Percentiles rank a stretch among this genome's conserved stretches.
Evolutionary conservation across 2,329 filamentous ascomycete species (phyloP).

Genomic region (Hypoxylon rubiginosum): DNA sequence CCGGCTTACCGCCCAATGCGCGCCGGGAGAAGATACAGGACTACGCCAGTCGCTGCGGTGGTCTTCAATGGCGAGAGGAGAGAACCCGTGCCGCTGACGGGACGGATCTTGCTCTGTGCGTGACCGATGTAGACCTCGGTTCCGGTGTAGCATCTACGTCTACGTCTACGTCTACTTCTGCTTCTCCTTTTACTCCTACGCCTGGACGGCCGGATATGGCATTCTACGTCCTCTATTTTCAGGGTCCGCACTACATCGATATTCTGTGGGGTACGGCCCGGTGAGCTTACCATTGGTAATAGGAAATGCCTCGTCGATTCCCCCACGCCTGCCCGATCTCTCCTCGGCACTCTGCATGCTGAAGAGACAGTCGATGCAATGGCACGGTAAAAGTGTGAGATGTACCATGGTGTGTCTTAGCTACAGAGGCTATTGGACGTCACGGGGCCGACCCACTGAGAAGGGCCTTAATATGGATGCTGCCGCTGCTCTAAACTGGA

Average conservation of each 20-base stretch:
- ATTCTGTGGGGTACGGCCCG: conserved; percentile 19
- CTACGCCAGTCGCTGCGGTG: conserved; percentile 70
- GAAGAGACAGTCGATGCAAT: conserved; percentile 54
- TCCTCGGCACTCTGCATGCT: conserved; percentile 65
- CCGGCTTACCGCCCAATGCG: conserved; percentile 78
- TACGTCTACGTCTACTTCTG: not conserved
- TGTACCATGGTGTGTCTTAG: conserved; percentile 69
- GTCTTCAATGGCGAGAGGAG: conserved; percentile 76
- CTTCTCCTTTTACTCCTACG: not conserved
- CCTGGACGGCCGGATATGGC: conserved; percentile 44
- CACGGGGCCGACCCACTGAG: conserved; percentile 77
- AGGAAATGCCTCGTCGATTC: conserved; percentile 72
- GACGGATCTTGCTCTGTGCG: conserved; percentile 72
- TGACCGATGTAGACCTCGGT: conserved; percentile 59
- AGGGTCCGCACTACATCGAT: conserved; percentile 58
- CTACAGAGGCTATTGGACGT: conserved; percentile 84
- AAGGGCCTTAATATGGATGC: conserved; percentile 77
- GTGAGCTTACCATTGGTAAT: conserved; percentile 42
- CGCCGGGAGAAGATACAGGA: conserved; percentile 75
- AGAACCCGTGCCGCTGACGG: conserved; percentile 73
- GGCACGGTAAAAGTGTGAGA: conserved; percentile 46
- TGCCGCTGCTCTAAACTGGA: conserved; percentile 73
- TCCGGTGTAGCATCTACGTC: conserved; percentile 19
- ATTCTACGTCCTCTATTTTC: conserved; percentile 70
- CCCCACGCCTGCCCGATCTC: conserved; percentile 68